Evolutionary conservation across 1,284 basidiomycete genomes (phyloP), one percentile per base, ranked within the genome.

Genomic region (Ceratorhiza oryzae-sativae): DNA sequence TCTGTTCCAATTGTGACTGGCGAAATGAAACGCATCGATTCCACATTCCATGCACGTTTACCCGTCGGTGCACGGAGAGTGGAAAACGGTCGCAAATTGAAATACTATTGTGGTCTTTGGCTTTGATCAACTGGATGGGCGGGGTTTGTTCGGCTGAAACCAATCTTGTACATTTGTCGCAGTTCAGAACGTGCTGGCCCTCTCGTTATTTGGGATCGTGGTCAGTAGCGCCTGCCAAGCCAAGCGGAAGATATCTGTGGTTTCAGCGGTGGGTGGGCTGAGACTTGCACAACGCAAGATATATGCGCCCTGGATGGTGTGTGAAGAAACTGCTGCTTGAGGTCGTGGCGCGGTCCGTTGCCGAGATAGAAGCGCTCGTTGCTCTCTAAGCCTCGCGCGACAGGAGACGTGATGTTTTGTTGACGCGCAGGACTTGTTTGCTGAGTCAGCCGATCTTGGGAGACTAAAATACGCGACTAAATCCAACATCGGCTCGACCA

Each of bases 321-420:
- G 56, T 4, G 67, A 71, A 34, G 25, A 49, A 51, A 25, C 0
- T 55, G 9, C 63, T 45, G 5, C 41, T 27, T 67, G 20, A 55
- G 63, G 63, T 18, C 20, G n/a, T 32, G 23, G 32, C 34, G 42
- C 46, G 13, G 8, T 34, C 20, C 46, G 41, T 68, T 55, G 30
- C 65, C 53, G 51, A 68, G 51, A 39, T 39, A 56, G 65, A 68
- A 56, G 65, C n/a, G 18, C 27, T 30, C 36, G 25, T 34, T 59
- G 56, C 67, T 59, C 42, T 65, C 62, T 65, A 59, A 60, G 56
- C 56, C 53, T 46, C 60, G 9, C 42, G 41, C 10, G 25, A 32
- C 36, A 45, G 42, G 55, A 48, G 27, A 49, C 61, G 61, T 48
- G 61, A 49, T 71, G 67, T 71, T 71, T 71, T 71, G 67, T 59